Evolutionary conservation across 257 asterid genomes (phyloP), one percentile per base, ranked within the genome.

Genomic region (Salvia rosmarinus): DNA sequence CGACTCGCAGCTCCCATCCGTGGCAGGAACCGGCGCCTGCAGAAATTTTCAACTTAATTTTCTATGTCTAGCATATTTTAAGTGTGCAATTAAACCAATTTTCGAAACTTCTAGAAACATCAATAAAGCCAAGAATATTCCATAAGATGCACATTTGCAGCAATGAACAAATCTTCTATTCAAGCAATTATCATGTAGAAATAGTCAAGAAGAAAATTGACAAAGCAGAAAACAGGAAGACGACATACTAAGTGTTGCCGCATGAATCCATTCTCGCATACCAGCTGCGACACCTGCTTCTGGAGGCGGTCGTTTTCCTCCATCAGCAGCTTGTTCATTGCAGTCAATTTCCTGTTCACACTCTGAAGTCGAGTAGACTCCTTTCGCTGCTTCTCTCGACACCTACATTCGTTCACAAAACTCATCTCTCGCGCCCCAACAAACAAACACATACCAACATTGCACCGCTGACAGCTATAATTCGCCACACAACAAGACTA

Each of bases 291-390:
- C 37, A 94, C 97, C 83, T 91, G 99, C 80, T 91, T 94, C 83
- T 94, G 97, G 51, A 94, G 88, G 34, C 99, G 95, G 75, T 94
- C 99, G 50, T 94, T 94, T 83, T 94, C 99, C 81, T 94, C 99
- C 99, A 94, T 91, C 74, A 94, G 67, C 54, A 94, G 82, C 80
- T 94, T 94, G 82, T 94, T 94, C 99, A 94, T 91, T 0, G 99
- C 99, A 68, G 69, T 65, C 81, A 94, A 66, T 83, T 94, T 94
- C 66, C 97, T 80, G 62, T 94, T 94, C 20, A 94, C 99, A 54
- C 95, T 86, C 80, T 94, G 99, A 7, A 94, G 89, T 16, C 96
- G 79, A 9, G 86, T 73, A 17, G 99, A 81, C 79, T 94, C 99
- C 63, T 94, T 94, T 23, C 96, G 64, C 90, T 94, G 99, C 89